Conservation (phyloP, 2,329 filamentous ascomycete genomes). For the Pyrenophora seminiperda region DNA sequence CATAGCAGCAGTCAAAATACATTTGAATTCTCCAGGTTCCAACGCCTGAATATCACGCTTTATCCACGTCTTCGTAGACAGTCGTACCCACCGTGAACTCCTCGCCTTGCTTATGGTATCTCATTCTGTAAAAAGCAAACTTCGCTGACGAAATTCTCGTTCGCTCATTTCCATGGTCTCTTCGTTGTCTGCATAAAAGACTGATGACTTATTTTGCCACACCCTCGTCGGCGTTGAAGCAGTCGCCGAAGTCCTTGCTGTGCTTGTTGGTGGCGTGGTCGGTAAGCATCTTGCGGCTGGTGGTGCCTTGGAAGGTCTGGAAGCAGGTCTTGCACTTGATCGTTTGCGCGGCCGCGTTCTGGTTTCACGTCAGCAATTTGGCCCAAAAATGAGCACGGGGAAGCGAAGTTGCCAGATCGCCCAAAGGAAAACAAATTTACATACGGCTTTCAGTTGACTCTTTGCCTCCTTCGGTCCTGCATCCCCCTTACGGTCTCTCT, state of each 20-base stretch:
- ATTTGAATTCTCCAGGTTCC: background rate
- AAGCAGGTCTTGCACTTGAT: slow-evolving; percentile 80
- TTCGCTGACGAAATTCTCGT: slow-evolving; percentile 9
- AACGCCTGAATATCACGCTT: slow-evolving; percentile 9
- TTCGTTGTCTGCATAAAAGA: slow-evolving; percentile 1
- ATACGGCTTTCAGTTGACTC: slow-evolving; percentile 45
- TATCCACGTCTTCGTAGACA: slow-evolving; percentile 2
- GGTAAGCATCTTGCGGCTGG: slow-evolving; percentile 70
- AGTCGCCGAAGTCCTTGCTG: slow-evolving; percentile 71
- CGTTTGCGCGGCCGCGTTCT: slow-evolving; percentile 76
- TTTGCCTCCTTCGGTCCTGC: slow-evolving; percentile 42
- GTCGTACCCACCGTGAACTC: slow-evolving; percentile 9
- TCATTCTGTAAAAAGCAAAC: slow-evolving; percentile 24
- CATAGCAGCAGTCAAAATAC: background rate
- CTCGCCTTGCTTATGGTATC: slow-evolving; percentile 28
- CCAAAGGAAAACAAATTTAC: background rate
- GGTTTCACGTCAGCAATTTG: slow-evolving; percentile 7
- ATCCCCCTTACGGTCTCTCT: slow-evolving; percentile 45
- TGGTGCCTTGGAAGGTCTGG: slow-evolving; percentile 78
- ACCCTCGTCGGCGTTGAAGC: slow-evolving; percentile 59
- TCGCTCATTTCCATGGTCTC: slow-evolving; percentile 1
- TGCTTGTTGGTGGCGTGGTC: slow-evolving; percentile 79
- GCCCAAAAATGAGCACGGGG: background rate
- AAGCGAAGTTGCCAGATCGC: background rate
- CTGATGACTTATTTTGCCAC: slow-evolving; percentile 29